Evolutionary conservation across 495 filamentous ascomycete genomes (phyloP).

Genomic region (Acidomyces sp.): DNA sequence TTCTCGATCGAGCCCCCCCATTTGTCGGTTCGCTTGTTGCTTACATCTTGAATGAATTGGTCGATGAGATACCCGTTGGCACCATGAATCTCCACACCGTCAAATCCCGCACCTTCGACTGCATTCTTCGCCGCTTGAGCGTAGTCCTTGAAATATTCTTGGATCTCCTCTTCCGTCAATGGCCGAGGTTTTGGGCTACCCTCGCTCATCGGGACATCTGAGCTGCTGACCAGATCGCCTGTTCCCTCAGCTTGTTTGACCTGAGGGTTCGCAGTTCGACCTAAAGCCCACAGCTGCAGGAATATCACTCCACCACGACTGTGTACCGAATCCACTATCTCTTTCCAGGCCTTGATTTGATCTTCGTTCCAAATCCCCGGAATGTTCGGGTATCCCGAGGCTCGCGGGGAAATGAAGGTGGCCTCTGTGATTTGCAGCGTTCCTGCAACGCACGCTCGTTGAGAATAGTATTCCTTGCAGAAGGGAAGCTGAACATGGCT

Average conservation of each 20-base stretch:
- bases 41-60: conserved; percentile 53
- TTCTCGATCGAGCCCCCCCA: conserved; percentile 67
- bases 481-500: conserved; percentile 32
- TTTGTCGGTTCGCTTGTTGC: conserved; percentile 49
- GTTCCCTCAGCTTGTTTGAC: conserved; percentile 30
- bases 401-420: conserved; percentile 45
- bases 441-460: conserved; percentile 46
- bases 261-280: conserved; percentile 39
- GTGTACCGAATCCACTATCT: conserved; percentile 54
- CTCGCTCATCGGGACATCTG: conserved; percentile 30
- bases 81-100: conserved; percentile 63
- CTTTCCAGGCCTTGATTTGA: conserved; percentile 51
- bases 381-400: conserved; percentile 40
- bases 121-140: conserved; percentile 51
- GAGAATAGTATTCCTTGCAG: conserved; percentile 46
- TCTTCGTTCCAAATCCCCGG: conserved; percentile 50
- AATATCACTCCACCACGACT: conserved; percentile 49
- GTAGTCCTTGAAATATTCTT: conserved; percentile 32
- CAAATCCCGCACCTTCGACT: conserved; percentile 53
- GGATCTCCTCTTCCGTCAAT: conserved; percentile 28
- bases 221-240: conserved; percentile 14
- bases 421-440: conserved; percentile 54
- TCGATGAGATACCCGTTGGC: conserved; percentile 67
- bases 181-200: conserved; percentile 32
- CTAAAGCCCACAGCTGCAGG: conserved; percentile 55